A percentile compares a stretch with the other conserved stretches of the same genome.
These are phyloP conservation scores for Arxiozyma slooffiae DNA, from an alignment of 1,139 yeast species.

Conservation along the genomic window DNA sequence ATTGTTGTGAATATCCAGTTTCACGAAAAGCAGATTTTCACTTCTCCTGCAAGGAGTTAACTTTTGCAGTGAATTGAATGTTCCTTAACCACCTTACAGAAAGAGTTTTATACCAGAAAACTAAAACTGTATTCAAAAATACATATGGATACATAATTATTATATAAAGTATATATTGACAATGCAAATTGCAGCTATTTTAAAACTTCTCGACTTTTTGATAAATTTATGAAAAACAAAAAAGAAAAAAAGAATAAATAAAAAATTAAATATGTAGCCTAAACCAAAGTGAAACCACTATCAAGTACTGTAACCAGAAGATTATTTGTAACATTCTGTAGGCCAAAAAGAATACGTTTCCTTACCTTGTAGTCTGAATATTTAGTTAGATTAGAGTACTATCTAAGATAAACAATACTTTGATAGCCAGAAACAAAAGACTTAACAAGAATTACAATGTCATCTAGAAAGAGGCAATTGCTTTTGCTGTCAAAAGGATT, in stretches of 20 bases:
- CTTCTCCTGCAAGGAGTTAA: neutral
- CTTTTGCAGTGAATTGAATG: neutral
- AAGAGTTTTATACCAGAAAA: neutral
- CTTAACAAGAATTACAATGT: neutral
- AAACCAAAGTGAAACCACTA: no score
- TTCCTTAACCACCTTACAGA: no score
- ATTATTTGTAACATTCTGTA: no score
- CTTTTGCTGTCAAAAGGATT: slow-evolving; percentile 20
- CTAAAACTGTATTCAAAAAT: no score
- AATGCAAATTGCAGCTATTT: neutral
- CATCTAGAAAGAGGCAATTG: slow-evolving; percentile 18
- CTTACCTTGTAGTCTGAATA: neutral
- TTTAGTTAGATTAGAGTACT: neutral
- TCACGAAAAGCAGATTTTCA: neutral
- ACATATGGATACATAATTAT: no score
- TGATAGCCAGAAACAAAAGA: slow-evolving; percentile 18
- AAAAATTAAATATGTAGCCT: no score
- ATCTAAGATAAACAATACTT: no score
- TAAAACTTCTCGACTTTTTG: no score
- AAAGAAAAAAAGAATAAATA: no score
- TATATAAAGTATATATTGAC: neutral
- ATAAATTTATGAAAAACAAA: no score
- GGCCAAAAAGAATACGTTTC: neutral
- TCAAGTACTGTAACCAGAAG: no score
- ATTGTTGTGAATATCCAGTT: neutral